A percentile compares a stretch with the other conserved stretches of the same genome.
Evolutionary conservation across 495 filamentous ascomycete species (phyloP).

Genomic region (Xylaria scruposa): DNA sequence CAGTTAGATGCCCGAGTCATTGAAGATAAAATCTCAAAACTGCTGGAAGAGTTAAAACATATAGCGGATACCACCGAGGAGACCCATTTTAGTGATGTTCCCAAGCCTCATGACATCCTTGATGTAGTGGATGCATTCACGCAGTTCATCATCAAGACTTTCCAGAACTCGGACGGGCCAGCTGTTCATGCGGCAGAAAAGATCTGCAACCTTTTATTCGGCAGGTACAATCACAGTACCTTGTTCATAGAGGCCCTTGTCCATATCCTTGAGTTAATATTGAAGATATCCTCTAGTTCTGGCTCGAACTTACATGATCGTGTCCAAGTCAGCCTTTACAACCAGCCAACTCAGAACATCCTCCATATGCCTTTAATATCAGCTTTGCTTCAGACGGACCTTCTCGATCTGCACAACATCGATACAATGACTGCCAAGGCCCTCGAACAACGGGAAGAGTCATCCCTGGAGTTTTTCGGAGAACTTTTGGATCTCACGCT

Average conservation of each 20-base stretch:
- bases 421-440: slow-evolving; percentile 78
- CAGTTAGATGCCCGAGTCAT: slow-evolving; percentile 68
- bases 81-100: slow-evolving; percentile 73
- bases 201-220: slow-evolving; percentile 73
- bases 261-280: slow-evolving; percentile 79
- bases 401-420: slow-evolving; percentile 81
- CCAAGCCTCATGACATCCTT: slow-evolving; percentile 66
- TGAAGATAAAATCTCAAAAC: slow-evolving; percentile 68
- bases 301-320: slow-evolving; percentile 73
- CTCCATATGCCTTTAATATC: slow-evolving; percentile 80
- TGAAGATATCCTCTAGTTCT: slow-evolving; percentile 69
- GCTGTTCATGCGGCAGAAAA: slow-evolving; percentile 71
- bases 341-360: slow-evolving; percentile 73
- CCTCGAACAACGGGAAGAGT: slow-evolving; percentile 68
- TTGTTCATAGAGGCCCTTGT: slow-evolving; percentile 85
- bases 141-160: slow-evolving; percentile 60
- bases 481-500: slow-evolving; percentile 77
- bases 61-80: slow-evolving; percentile 69
- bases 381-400: slow-evolving; percentile 70
- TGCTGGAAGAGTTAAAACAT: slow-evolving; percentile 73
- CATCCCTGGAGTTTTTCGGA: slow-evolving; percentile 76
- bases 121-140: slow-evolving; percentile 65
- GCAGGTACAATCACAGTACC: slow-evolving; percentile 52
- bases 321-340: slow-evolving; percentile 70
- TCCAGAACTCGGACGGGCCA: slow-evolving; percentile 68